phyloP scores from a whole-genome alignment of 179 eudicot species.

The Pouteria campechiana region DNA sequence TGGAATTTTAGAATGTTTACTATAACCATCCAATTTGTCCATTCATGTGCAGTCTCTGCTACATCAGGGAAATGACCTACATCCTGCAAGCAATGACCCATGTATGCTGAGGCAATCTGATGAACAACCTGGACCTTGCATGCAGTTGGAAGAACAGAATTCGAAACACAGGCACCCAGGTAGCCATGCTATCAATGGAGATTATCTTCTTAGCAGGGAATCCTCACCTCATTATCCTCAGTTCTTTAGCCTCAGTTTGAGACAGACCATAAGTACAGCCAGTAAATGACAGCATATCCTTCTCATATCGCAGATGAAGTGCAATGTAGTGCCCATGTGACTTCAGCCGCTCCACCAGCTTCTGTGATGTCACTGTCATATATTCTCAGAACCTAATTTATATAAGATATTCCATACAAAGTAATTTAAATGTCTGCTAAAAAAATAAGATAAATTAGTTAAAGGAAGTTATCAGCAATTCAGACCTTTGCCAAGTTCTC shows the following conservation, averaged over 20 bases:
- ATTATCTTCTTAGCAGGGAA: neutral
- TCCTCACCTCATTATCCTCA: conserved; percentile 65
- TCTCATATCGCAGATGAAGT: conserved; percentile 90
- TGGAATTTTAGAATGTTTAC: too few relatives aligned
- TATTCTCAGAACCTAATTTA: conserved; percentile 67
- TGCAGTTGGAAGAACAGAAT: too few relatives aligned
- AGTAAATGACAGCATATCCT: conserved; percentile 93
- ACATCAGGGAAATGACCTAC: neutral
- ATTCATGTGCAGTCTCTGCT: neutral
- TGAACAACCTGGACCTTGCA: too few relatives aligned
- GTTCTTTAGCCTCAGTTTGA: conserved; percentile 76
- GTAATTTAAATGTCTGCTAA: conserved; percentile 17
- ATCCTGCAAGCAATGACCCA: neutral
- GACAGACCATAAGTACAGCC: conserved; percentile 90
- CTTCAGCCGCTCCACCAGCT: conserved; percentile 81
- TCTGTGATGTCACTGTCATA: conserved; percentile 84
- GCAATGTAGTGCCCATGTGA: conserved; percentile 65
- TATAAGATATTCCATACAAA: conserved; percentile 20
- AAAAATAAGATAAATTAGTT: neutral
- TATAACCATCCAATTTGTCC: too few relatives aligned
- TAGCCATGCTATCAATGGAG: neutral
- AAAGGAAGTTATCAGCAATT: too few relatives aligned
- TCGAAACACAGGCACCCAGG: neutral
- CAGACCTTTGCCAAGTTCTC: conserved; percentile 79
- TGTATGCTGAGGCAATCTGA: too few relatives aligned